Base-by-base conservation (phyloP, 129 eudicot species). In the Artemisia argyi region DNA sequence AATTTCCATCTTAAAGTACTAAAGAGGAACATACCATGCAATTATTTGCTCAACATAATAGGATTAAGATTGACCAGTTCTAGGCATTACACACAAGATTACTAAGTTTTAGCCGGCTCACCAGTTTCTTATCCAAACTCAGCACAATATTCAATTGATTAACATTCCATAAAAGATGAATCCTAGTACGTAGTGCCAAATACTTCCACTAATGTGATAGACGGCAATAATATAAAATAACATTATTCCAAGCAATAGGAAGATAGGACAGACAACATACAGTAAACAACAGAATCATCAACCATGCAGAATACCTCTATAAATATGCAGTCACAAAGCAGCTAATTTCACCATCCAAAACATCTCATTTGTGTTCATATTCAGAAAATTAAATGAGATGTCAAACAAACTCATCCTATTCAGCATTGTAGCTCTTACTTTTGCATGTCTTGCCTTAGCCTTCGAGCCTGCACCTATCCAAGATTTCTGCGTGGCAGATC, bases 401-500 rank as follows among this genome's bases (percentile, higher is more conserved):
- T 42, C 66, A 0, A 73, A 62, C 20, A 73, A 49, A 50, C 51
- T 61, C 57, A 69, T 59, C 42, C 22, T 77, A 7, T 22, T 32
- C 16, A 57, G 68, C 58, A 2, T 56, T 55, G 5, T 54, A 17
- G 50, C 73, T 44, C 76, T 77, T 7, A 20, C 76, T 61, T 70
- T 61, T 55, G 24, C 48, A 66, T 61, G 49, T 49, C 44, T 76
- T 17, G 76, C 76, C 14, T 51, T 50, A 13, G 85, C 85, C 47
- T 49, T 22, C 51, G 85, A 82, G 49, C 85, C 85, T 39, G 5
- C 57, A 12, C 76, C 85, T 7, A 78, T 82, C 50, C 85, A 82
- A 73, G 85, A 82, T 47, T 82, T 82, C 52, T 82, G 82, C 16
- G 82, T 76, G 8, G 79, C 82, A 8, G 78, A 76, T 72, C 24